A percentile compares a stretch with the other conserved stretches of the same genome.
These are phyloP conservation scores for Daldinia caldariorum DNA, from an alignment of 495 filamentous ascomycete genomes.

Conservation along the genomic window DNA sequence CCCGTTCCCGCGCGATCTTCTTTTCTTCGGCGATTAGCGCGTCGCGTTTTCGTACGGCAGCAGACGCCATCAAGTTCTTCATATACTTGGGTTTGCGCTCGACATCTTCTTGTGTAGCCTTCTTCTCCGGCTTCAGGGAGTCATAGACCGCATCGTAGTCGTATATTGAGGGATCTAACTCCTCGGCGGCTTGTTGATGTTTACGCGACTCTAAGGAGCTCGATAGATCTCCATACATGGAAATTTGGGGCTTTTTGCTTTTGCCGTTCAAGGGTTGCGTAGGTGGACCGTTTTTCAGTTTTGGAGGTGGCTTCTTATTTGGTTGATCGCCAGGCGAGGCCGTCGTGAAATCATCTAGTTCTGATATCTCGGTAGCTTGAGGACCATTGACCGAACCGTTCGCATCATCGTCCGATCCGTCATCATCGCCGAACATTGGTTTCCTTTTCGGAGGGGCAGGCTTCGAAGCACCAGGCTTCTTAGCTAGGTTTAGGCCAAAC, in stretches of 20 bases:
- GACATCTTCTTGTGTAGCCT: constrained; percentile 48
- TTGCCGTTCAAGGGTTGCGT: constrained; percentile 47
- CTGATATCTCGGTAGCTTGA: constrained; percentile 45
- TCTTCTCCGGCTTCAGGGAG: constrained; percentile 62
- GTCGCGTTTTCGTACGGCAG: constrained; percentile 89
- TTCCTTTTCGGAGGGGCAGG: constrained; percentile 59
- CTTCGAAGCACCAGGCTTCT: constrained; percentile 45
- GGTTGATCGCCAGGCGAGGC: constrained; percentile 15
- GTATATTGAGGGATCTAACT: constrained; percentile 73
- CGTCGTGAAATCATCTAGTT: constrained; percentile 49
- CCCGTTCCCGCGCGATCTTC: constrained; percentile 84
- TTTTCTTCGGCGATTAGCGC: constrained; percentile 88
- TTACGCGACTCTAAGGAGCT: constrained; percentile 63
- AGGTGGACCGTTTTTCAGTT: constrained; percentile 39
- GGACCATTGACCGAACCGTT: constrained; percentile 33
- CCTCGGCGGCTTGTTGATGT: constrained; percentile 65
- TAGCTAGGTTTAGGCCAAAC: constrained; percentile 51
- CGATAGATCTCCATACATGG: constrained; percentile 65
- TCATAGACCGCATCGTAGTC: constrained; percentile 82
- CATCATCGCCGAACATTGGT: constrained; percentile 61
- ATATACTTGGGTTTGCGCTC: constrained; percentile 84
- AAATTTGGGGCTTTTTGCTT: constrained; percentile 46
- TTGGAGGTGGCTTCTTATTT: constrained; percentile 39
- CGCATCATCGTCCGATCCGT: constrained; percentile 58
- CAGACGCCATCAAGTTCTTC: constrained; percentile 77